These are phyloP conservation scores for Peronospora destructor DNA, from an alignment of 352 stramenopile genomes.

Conservation along the genomic window DNA sequence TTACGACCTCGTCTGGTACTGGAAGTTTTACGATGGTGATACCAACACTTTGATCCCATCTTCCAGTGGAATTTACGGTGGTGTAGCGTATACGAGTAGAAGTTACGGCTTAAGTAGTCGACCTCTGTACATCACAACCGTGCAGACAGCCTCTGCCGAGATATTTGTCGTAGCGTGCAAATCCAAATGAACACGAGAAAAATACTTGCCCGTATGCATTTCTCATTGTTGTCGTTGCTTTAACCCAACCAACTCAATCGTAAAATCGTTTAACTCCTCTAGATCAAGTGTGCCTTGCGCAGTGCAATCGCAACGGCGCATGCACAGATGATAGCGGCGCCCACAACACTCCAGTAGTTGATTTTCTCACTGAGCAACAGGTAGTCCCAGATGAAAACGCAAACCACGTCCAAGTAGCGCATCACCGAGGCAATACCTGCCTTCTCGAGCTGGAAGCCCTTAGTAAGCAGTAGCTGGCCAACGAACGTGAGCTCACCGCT, in stretches of 20 bases:
- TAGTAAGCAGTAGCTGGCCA: slow-evolving; percentile 64
- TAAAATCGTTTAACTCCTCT: slow-evolving; percentile 4
- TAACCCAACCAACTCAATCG: slow-evolving; percentile 7
- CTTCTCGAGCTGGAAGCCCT: slow-evolving; percentile 80
- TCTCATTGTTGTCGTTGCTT: background rate
- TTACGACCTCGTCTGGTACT: slow-evolving; percentile 71
- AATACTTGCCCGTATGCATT: slow-evolving; percentile 1
- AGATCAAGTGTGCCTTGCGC: slow-evolving; percentile 37
- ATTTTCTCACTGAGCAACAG: slow-evolving; percentile 55
- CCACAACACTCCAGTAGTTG: slow-evolving; percentile 66
- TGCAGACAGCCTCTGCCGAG: slow-evolving; percentile 9
- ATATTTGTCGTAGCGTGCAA: slow-evolving; percentile 4
- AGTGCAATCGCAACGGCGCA: slow-evolving; percentile 58
- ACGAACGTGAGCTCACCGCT: slow-evolving; percentile 63
- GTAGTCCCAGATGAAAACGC: slow-evolving; percentile 74
- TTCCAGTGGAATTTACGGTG: slow-evolving; percentile 37
- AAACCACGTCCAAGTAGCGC: slow-evolving; percentile 82
- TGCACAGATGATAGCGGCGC: slow-evolving; percentile 58
- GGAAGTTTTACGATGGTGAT: slow-evolving; percentile 57
- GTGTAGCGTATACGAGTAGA: slow-evolving; percentile 57
- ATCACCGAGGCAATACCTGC: slow-evolving; percentile 78
- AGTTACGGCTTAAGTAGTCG: slow-evolving; percentile 22
- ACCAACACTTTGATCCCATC: slow-evolving; percentile 43
- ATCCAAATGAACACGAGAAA: slow-evolving; percentile 3
- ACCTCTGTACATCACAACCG: background rate